Base-by-base conservation (phyloP, 495 filamentous ascomycete genomes). In the Corynascus novoguineensis region DNA sequence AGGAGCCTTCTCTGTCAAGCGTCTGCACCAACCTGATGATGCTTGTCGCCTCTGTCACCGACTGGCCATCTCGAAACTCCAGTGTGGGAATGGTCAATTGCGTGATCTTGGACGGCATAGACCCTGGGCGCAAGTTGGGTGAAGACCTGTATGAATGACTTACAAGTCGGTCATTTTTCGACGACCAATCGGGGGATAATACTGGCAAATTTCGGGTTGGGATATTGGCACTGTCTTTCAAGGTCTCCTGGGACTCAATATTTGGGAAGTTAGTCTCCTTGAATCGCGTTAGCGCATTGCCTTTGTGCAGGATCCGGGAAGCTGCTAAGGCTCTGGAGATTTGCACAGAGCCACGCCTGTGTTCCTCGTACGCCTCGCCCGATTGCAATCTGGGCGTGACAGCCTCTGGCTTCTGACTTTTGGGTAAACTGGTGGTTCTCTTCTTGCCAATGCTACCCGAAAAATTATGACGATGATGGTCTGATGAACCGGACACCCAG, bases 101-200 rank as follows among this genome's bases (percentile, higher is more conserved):
- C 17, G 71, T 75, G 60, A 71, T 65, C 62, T 67, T 74, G 0
- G 75, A 78, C 28, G 75, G 54, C 8, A 70, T 68, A 2, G 75
- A 76, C 57, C 73, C 76, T 74, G 58, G 12, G 28, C n/a, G 31
- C 3, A 14, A 10, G 17, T 61, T 38, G 61, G 56, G 14, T 7
- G 5, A 32, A 50, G 1, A 15, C 21, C 32, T 44, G 1, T 5
- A 11, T 0, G 5, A 17, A 12, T 19, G 22, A 28, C 46, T 4
- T 24, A 3, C 17, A 21, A 4, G 9, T 1, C 1, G 35, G 6
- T 11, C 29, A 64, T 59, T 56, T 55, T 62, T 64, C 8, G 62
- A 64, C 8, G 59, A 62, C 5, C 59, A 44, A n/a, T 60, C 42
- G 1, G 49, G 45, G 1, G 54, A 50, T 17, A n/a, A n/a, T n/a